phyloP scores from a whole-genome alignment of 495 filamentous ascomycete species.

The Aspergillus campestris region DNA sequence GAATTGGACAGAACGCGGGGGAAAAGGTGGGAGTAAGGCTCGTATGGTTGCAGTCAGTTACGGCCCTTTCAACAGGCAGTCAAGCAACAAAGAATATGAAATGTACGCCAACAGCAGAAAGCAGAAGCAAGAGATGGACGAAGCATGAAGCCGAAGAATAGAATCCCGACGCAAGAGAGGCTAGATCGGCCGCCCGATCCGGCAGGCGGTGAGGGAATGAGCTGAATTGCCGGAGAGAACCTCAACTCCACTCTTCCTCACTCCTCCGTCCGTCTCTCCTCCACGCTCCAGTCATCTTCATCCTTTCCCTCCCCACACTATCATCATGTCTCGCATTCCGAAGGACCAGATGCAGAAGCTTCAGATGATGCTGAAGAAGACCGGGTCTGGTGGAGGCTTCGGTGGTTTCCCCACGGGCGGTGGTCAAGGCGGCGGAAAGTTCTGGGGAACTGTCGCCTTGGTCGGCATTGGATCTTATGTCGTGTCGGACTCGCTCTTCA shows the following conservation, averaged over 20 bases:
- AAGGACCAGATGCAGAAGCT: conserved; percentile 57
- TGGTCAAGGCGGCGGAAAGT: conserved; percentile 35
- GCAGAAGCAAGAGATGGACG: background rate
- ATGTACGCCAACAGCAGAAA: no score
- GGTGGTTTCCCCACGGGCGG: conserved; percentile 41
- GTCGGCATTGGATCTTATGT: conserved; percentile 58
- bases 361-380: conserved; percentile 52
- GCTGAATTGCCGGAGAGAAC: conserved; percentile 14
- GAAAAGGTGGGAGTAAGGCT: no score
- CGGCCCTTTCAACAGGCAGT: no score
- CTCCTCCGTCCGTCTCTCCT: conserved; percentile 9
- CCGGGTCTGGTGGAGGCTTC: conserved; percentile 33
- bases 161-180: no score
- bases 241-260: conserved; percentile 9
- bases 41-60: no score
- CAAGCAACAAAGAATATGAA: no score
- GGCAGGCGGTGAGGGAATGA: conserved; percentile 16
- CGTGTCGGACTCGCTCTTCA: conserved; percentile 86
- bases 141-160: background rate
- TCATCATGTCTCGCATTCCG: conserved; percentile 49
- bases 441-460: conserved; percentile 43
- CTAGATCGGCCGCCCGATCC: background rate
- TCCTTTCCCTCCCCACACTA: conserved; percentile 8
- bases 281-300: conserved; percentile 14
- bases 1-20: no score